Conservation (phyloP, 148 eudicot genomes). For the Amaranthus palmeri region DNA sequence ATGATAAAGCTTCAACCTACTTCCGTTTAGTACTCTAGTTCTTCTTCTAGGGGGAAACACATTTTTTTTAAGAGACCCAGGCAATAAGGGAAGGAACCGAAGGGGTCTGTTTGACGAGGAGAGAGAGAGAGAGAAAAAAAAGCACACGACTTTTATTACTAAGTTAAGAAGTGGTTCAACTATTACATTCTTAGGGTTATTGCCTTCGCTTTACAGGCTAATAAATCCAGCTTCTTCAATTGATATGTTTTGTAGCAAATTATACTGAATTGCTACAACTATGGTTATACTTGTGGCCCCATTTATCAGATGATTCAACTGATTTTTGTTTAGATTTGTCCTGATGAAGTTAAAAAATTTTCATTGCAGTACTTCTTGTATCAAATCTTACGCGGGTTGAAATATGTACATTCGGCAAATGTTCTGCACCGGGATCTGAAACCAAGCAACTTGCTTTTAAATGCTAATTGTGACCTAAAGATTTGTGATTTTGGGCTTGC, state of each 20-base stretch:
- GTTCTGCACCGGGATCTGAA: slow-evolving; percentile 96
- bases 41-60: too few species aligned
- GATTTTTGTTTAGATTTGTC: neutral
- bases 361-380: slow-evolving; percentile 80
- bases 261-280: neutral
- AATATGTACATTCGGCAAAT: slow-evolving; percentile 87
- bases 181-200: neutral
- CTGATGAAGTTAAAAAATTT: neutral
- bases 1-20: too few species aligned
- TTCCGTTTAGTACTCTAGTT: too few species aligned
- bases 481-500: slow-evolving; percentile 98
- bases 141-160: too few species aligned
- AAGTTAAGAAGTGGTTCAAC: too few species aligned
- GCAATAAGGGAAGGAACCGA: too few species aligned
- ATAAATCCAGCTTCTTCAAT: neutral
- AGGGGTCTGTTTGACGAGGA: too few species aligned
- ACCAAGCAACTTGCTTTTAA: slow-evolving; percentile 92
- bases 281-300: neutral
- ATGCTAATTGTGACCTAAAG: slow-evolving; percentile 94
- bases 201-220: neutral
- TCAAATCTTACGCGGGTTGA: slow-evolving; percentile 80
- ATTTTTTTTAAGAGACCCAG: too few species aligned
- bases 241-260: neutral
- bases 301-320: neutral
- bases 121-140: too few species aligned